phyloP scores from a whole-genome alignment of 2,329 filamentous ascomycete genomes.

The Penicillium freii region DNA sequence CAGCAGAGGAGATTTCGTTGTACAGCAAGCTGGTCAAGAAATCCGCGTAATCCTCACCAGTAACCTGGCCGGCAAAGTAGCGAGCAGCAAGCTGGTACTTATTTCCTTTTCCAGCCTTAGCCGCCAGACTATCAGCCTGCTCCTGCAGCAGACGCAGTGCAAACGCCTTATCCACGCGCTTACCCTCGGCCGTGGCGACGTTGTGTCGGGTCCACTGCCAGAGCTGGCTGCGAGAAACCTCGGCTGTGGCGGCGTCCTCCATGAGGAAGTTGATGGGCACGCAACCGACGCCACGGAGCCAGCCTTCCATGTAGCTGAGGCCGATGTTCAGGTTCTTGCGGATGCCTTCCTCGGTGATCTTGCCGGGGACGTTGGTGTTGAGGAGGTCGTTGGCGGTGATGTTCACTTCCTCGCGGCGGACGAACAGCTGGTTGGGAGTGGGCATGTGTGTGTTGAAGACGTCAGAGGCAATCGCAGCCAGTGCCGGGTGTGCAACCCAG shows the following conservation, averaged over 20 bases:
- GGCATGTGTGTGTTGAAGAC: slow-evolving; percentile 99
- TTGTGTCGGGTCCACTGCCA: slow-evolving; percentile 89
- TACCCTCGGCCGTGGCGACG: slow-evolving; percentile 78
- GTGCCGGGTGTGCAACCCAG: slow-evolving; percentile 94
- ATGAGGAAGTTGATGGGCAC: slow-evolving; percentile 98
- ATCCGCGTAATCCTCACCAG: slow-evolving; percentile 95
- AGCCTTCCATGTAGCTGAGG: slow-evolving; percentile 97
- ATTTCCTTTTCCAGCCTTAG: slow-evolving; percentile 79
- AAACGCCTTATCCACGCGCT: slow-evolving; percentile 90
- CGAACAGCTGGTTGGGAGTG: slow-evolving; percentile 92
- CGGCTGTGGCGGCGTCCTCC: slow-evolving; percentile 97
- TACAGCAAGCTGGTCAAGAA: slow-evolving; percentile 87
- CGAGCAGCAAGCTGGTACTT: slow-evolving; percentile 87
- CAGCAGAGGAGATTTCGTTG: slow-evolving; percentile 58
- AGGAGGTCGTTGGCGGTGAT: slow-evolving; percentile 86
- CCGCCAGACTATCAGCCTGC: slow-evolving; percentile 70
- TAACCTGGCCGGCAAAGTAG: slow-evolving; percentile 91
- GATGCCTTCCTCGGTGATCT: slow-evolving; percentile 90
- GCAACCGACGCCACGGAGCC: slow-evolving; percentile 90
- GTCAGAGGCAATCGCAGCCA: slow-evolving; percentile 82
- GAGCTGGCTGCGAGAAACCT: slow-evolving; percentile 89
- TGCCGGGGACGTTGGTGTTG: slow-evolving; percentile 96
- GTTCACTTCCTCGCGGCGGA: slow-evolving; percentile 83
- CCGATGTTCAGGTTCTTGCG: slow-evolving; percentile 97
- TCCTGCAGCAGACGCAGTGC: slow-evolving; percentile 83